A percentile compares a stretch with the other conserved stretches of the same genome.
phyloP scores from a whole-genome alignment of 2,329 filamentous ascomycete species.

The Diaporthe capsici region DNA sequence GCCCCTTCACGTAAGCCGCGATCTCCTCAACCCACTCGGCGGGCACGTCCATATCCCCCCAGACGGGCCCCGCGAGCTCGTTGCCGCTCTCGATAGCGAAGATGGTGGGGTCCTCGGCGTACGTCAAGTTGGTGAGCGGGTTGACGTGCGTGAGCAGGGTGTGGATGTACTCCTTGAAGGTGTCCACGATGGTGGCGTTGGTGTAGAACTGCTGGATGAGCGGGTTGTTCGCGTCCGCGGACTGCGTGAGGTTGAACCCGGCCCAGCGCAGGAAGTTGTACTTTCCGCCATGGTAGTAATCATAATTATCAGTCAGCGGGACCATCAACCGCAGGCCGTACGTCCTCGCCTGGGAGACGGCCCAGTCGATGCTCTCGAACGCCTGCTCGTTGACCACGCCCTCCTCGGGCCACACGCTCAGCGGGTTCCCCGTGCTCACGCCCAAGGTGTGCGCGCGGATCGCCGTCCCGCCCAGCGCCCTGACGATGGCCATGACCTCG shows the following conservation, averaged over 20 bases:
- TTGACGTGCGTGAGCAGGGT: slow-evolving; percentile 61
- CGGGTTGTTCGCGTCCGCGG: slow-evolving; percentile 53
- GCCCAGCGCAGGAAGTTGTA: slow-evolving; percentile 63
- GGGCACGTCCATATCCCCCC: slow-evolving; percentile 60
- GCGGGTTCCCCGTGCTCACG: slow-evolving; percentile 62
- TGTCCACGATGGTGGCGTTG: slow-evolving; percentile 56
- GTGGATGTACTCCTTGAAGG: slow-evolving; percentile 62
- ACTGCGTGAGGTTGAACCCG: slow-evolving; percentile 58
- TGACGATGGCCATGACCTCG: slow-evolving; percentile 60
- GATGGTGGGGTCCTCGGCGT: slow-evolving; percentile 64
- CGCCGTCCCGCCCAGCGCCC: slow-evolving; percentile 60
- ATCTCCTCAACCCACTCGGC: slow-evolving; percentile 59
- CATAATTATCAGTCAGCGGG: slow-evolving; percentile 63
- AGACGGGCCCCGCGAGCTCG: slow-evolving; percentile 60
- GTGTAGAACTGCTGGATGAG: slow-evolving; percentile 62
- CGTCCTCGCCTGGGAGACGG: slow-evolving; percentile 59
- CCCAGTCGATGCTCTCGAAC: slow-evolving; percentile 63
- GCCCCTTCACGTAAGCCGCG: slow-evolving; percentile 56
- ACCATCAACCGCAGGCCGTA: slow-evolving; percentile 60
- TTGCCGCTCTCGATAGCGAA: slow-evolving; percentile 65
- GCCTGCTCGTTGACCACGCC: slow-evolving; percentile 58
- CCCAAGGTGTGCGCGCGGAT: slow-evolving; percentile 62
- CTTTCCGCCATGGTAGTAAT: slow-evolving; percentile 66
- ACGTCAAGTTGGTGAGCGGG: slow-evolving; percentile 60
- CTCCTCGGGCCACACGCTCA: slow-evolving; percentile 58